A percentile compares a stretch with the other conserved stretches of the same genome.
These are phyloP conservation scores for Blastosporella zonata DNA, from an alignment of 1,284 basidiomycete species.

Conservation along the genomic window DNA sequence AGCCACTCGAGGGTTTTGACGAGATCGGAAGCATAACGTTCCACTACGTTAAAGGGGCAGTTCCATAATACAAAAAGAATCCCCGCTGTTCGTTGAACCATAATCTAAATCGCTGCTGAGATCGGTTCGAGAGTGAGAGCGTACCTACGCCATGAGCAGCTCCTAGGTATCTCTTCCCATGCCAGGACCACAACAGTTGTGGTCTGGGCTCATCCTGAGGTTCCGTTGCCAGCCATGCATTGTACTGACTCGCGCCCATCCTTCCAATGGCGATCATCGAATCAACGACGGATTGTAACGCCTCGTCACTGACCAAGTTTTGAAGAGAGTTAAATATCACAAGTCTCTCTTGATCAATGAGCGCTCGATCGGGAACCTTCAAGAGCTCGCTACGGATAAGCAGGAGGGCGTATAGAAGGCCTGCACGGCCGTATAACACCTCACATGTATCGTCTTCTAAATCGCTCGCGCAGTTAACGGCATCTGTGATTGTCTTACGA, in stretches of 20 bases:
- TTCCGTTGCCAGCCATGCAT: not conserved
- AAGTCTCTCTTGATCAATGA: not conserved
- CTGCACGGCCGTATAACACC: conserved; percentile 55
- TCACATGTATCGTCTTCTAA: conserved; percentile 42
- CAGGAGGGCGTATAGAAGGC: conserved; percentile 49
- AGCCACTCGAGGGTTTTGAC: conserved; percentile 45
- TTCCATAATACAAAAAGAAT: conserved; percentile 49
- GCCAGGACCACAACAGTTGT: conserved; percentile 58
- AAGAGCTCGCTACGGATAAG: conserved; percentile 31
- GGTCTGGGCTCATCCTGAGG: conserved; percentile 24
- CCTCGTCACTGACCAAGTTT: conserved; percentile 28
- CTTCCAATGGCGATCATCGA: conserved; percentile 46
- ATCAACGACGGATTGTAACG: conserved; percentile 34
- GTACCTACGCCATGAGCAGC: conserved; percentile 54
- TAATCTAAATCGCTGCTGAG: not conserved
- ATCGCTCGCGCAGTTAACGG: conserved; percentile 17
- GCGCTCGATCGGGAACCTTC: conserved; percentile 3
- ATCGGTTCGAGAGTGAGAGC: conserved; percentile 18
- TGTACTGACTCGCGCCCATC: conserved; percentile 37
- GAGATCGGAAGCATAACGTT: conserved; percentile 39
- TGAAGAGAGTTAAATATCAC: conserved; percentile 13
- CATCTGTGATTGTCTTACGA: conserved; percentile 22
- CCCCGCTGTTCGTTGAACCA: conserved; percentile 33
- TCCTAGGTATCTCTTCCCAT: conserved; percentile 51
- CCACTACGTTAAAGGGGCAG: conserved; percentile 36